Evolutionary conservation across 345 rosid genomes (phyloP).

Genomic region (Trapa bicornis): DNA sequence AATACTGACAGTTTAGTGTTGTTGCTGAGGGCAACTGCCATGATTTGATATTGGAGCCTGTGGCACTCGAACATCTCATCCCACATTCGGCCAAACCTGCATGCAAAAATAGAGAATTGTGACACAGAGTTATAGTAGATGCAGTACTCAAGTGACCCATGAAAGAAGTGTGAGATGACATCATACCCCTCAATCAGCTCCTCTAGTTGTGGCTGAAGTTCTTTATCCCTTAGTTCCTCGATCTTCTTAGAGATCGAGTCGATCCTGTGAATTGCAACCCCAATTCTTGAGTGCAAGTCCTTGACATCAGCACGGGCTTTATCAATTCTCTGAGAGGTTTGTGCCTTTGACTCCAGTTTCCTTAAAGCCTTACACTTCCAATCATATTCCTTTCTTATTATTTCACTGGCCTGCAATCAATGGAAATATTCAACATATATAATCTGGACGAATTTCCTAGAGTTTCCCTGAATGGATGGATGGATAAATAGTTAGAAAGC

Average conservation of each 20-base stretch:
- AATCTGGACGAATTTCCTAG: neutral
- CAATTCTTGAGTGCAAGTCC: slow-evolving; percentile 84
- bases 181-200: slow-evolving; percentile 89
- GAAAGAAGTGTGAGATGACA: slow-evolving; percentile 1
- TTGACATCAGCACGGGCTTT: slow-evolving; percentile 78
- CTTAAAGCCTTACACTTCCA: slow-evolving; percentile 52
- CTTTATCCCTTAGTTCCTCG: slow-evolving; percentile 86
- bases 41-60: slow-evolving; percentile 51
- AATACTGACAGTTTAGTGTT: slow-evolving; percentile 34
- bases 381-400: slow-evolving; percentile 64
- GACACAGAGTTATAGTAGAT: neutral
- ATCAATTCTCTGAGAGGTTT: slow-evolving; percentile 40
- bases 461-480: neutral
- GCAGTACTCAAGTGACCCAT: neutral
- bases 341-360: slow-evolving; percentile 65
- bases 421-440: neutral
- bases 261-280: slow-evolving; percentile 88
- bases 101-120: neutral
- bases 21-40: slow-evolving; percentile 37
- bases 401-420: slow-evolving; percentile 57
- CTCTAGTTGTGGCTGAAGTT: slow-evolving; percentile 97
- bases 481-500: too few relatives aligned
- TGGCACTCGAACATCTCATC: slow-evolving; percentile 84
- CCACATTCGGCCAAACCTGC: slow-evolving; percentile 93
- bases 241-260: slow-evolving; percentile 77